Percentiles rank a stretch among this genome's conserved stretches.
Conservation (phyloP, 2,329 filamentous ascomycete species). For the Pseudogymnoascus pannorum region DNA sequence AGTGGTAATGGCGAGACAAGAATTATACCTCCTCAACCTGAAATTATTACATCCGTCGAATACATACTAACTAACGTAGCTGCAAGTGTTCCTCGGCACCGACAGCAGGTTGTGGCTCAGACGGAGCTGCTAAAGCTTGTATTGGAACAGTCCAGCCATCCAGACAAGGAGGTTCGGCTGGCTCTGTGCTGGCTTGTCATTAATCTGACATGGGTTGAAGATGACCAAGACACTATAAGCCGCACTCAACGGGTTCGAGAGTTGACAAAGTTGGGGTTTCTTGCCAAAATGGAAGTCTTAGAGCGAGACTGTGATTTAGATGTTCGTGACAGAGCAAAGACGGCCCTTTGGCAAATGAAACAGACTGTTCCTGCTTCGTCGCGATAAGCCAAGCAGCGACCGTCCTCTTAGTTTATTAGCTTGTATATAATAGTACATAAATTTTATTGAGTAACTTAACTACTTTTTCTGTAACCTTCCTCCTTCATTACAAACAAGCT, state of each 20-base stretch:
- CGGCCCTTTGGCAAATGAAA: slow-evolving; percentile 64
- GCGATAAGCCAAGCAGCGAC: background rate
- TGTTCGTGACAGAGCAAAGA: slow-evolving; percentile 76
- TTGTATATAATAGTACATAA: background rate
- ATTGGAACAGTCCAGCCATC: slow-evolving; percentile 65
- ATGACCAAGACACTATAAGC: slow-evolving; percentile 56
- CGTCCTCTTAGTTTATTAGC: background rate
- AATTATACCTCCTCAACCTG: slow-evolving; percentile 50
- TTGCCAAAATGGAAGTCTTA: slow-evolving; percentile 56
- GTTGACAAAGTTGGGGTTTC: slow-evolving; percentile 64
- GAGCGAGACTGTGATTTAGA: slow-evolving; percentile 69
- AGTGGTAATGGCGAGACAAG: slow-evolving; percentile 36
- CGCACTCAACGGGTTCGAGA: slow-evolving; percentile 61
- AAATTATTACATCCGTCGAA: slow-evolving; percentile 70
- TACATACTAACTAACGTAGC: slow-evolving; percentile 85
- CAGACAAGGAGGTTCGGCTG: slow-evolving; percentile 64
- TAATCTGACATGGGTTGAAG: slow-evolving; percentile 80
- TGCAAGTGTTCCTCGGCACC: slow-evolving; percentile 70
- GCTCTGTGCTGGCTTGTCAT: slow-evolving; percentile 77
- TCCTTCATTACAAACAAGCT: too few species aligned
- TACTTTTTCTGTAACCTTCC: too few species aligned
- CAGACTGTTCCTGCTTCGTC: slow-evolving; percentile 12
- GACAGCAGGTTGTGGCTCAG: slow-evolving; percentile 70
- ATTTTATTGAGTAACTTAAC: slow-evolving; percentile 1
- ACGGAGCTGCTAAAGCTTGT: slow-evolving; percentile 67